A percentile compares a stretch with the other conserved stretches of the same genome.
phyloP scores from a whole-genome alignment of 345 rosid species.

The Cardamine chenopodiifolia region DNA sequence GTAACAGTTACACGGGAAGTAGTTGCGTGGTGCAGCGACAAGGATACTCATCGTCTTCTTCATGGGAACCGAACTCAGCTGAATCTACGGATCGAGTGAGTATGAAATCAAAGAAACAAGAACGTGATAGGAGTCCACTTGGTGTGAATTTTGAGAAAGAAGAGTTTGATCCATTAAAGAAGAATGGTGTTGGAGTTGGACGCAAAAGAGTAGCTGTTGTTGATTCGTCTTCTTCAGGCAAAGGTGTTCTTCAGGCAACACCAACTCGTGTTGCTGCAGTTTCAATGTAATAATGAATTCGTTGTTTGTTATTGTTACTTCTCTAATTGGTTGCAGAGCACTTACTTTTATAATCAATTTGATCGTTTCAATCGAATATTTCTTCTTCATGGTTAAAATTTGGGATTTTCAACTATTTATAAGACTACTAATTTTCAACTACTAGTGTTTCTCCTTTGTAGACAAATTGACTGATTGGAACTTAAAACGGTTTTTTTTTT shows the following conservation, averaged over 20 bases:
- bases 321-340: conserved; percentile 24
- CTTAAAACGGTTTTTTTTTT: no score
- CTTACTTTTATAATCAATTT: conserved; percentile 19
- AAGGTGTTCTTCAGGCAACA: conserved; percentile 18
- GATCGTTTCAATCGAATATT: conserved; percentile 20
- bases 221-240: conserved; percentile 31
- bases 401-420: not conserved
- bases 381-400: not conserved
- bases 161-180: conserved; percentile 46
- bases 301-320: conserved; percentile 29
- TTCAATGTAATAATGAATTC: conserved; percentile 19
- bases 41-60: conserved; percentile 55
- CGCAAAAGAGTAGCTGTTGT: conserved; percentile 38
- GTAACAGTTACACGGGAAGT: conserved; percentile 69
- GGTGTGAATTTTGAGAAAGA: conserved; percentile 39
- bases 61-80: conserved; percentile 74
- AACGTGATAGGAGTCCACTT: conserved; percentile 50
- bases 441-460: not conserved
- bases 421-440: not conserved
- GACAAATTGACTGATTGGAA: no score
- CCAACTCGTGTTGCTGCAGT: conserved; percentile 40
- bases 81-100: conserved; percentile 78
- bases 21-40: conserved; percentile 50
- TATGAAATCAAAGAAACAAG: conserved; percentile 53
- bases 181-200: conserved; percentile 44